Evolutionary conservation across 1,284 basidiomycete species (phyloP), one percentile per base, ranked within the genome.

Genomic region (Termitomyces sp.): DNA sequence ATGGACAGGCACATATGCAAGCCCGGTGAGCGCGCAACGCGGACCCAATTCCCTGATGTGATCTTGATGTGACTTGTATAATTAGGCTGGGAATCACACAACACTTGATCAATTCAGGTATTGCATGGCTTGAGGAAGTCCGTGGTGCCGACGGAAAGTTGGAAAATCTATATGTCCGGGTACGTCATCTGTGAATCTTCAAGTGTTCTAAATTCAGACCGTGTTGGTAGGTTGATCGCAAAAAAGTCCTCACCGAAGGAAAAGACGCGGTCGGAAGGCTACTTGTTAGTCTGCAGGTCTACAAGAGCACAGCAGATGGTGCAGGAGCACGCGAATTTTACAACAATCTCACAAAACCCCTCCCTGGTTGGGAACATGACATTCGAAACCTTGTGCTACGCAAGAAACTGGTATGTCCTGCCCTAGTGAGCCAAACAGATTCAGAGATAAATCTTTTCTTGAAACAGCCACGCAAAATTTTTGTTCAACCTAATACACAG

Each of bases 1-100:
- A 93, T 62, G 88, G 91, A 16, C 91, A 93, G 65, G 91, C 91
- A n/a, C 91, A 93, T 64, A 93, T 93, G 91, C 90, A 89, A 68
- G 89, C 86, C 47, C 80, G 87, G 86, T 88, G 65, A 43, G 67
- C 33, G 7, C 19, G 72, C 57, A 48, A 21, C 21, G 24, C 46
- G 31, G n/a, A 28, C 1, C 19, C n/a, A 9, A 33, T 26, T 37
- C 21, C 16, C 43, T 28, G 18, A 48, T 5, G 28, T 33, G 14
- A 19, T 37, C 50, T 30, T 34, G 39, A 26, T 18, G 26, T 28
- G 33, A n/a, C 34, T 43, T 37, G 16, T 53, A n/a, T n/a, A n/a
- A n/a, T n/a, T n/a, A 88, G 89, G 26, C 72, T 91, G 53, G 89
- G 89, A 28, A 92, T 93, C 64, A 88, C 86, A 10, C 84, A 88